A percentile compares a stretch with the other conserved stretches of the same genome.
Conservation (phyloP, 1,284 basidiomycete species). For the Pulchroboletus neoregius region DNA sequence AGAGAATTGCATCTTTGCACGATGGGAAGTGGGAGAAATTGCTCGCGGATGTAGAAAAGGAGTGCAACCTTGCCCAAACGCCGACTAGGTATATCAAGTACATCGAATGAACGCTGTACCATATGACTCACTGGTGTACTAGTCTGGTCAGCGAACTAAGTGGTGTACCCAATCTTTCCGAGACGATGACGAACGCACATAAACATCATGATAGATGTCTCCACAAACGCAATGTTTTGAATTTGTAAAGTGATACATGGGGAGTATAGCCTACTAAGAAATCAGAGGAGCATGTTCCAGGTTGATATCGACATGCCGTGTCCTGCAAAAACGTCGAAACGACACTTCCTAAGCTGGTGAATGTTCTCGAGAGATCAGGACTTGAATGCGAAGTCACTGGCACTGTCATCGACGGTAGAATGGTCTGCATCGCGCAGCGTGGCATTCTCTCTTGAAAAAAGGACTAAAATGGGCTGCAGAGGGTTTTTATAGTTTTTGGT, state of each 20-base stretch:
- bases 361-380: slow-evolving; percentile 45
- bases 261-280: background rate
- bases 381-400: slow-evolving; percentile 41
- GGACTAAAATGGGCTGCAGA: background rate
- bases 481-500: slow-evolving; percentile 25
- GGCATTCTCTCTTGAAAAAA: slow-evolving; percentile 40
- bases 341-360: slow-evolving; percentile 50
- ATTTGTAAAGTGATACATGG: slow-evolving; percentile 1
- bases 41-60: slow-evolving; percentile 20
- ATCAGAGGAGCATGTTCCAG: slow-evolving; percentile 38
- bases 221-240: background rate
- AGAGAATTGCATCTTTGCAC: slow-evolving; percentile 20
- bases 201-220: background rate
- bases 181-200: background rate
- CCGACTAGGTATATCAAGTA: too few relatives aligned
- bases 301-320: slow-evolving; percentile 47
- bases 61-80: slow-evolving; percentile 20
- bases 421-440: slow-evolving; percentile 44
- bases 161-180: background rate
- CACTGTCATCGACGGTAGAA: slow-evolving; percentile 45
- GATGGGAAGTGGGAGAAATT: slow-evolving; percentile 24
- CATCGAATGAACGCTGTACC: too few relatives aligned
- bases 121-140: too few relatives aligned
- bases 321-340: slow-evolving; percentile 42
- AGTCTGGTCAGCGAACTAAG: too few relatives aligned